A percentile compares a stretch with the other conserved stretches of the same genome.
phyloP scores from a whole-genome alignment of 208 protist species.

The Trypanosoma cruzi region DNA sequence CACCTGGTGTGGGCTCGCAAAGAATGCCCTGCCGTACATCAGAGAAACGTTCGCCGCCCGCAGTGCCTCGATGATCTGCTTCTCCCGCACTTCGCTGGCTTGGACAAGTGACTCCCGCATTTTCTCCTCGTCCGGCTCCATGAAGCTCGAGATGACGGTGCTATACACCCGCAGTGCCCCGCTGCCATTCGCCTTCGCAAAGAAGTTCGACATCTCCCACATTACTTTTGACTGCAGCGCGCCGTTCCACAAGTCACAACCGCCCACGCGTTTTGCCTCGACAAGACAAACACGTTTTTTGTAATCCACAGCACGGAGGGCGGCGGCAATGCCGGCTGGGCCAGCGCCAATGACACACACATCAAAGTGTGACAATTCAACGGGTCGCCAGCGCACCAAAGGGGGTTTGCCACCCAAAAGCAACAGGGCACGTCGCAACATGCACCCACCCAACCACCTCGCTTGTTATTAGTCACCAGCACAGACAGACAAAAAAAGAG shows the following conservation, averaged over 20 bases:
- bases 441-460: not conserved
- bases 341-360: slow-evolving; percentile 83
- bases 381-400: slow-evolving; percentile 24
- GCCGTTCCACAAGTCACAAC: slow-evolving; percentile 79
- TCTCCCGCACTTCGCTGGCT: slow-evolving; percentile 55
- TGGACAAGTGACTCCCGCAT: slow-evolving; percentile 48
- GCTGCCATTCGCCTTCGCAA: slow-evolving; percentile 43
- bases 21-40: slow-evolving; percentile 60
- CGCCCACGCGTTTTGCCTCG: slow-evolving; percentile 62
- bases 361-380: slow-evolving; percentile 54
- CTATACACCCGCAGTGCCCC: slow-evolving; percentile 53
- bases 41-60: slow-evolving; percentile 47
- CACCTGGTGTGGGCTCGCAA: slow-evolving; percentile 53
- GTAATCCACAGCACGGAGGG: slow-evolving; percentile 68
- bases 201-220: slow-evolving; percentile 74
- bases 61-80: slow-evolving; percentile 50
- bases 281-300: slow-evolving; percentile 80
- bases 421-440: slow-evolving; percentile 10
- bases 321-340: slow-evolving; percentile 74
- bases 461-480: not conserved
- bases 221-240: slow-evolving; percentile 81
- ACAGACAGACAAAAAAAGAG: not conserved
- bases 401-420: not conserved
- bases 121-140: slow-evolving; percentile 57
- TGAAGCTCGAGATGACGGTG: slow-evolving; percentile 35